These are phyloP conservation scores for Starmerella bombicola DNA, from an alignment of 805 yeast species.

Conservation along the genomic window DNA sequence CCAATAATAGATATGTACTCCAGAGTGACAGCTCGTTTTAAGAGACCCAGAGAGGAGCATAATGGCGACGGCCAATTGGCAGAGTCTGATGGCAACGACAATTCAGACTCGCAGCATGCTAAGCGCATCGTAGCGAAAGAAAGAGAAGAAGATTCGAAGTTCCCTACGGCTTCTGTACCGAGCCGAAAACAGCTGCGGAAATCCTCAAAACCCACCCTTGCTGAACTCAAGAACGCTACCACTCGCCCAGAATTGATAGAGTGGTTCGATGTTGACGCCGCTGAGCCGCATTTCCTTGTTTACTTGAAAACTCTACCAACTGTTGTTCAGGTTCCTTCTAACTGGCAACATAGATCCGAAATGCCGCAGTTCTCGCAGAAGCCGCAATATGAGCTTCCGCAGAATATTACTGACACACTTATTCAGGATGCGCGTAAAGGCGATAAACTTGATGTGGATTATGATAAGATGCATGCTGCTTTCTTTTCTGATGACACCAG, in stretches of 20 bases:
- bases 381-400: constrained; percentile 62
- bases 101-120: too few relatives aligned
- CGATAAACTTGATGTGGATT: constrained; percentile 74
- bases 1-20: constrained; percentile 17
- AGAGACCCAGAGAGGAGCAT: constrained; percentile 2
- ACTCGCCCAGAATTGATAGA: constrained; percentile 62
- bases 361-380: constrained; percentile 36
- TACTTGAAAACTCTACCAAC: constrained; percentile 54
- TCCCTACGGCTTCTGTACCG: neutral
- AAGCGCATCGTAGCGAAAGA: neutral
- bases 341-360: constrained; percentile 74
- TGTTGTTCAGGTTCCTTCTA: constrained; percentile 62
- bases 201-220: constrained; percentile 48
- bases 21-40: constrained; percentile 10
- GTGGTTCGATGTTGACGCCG: constrained; percentile 78
- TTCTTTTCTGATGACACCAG: constrained; percentile 64
- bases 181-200: constrained; percentile 24
- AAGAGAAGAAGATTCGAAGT: neutral
- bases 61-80: neutral
- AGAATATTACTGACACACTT: constrained; percentile 68
- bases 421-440: constrained; percentile 57
- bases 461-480: constrained; percentile 67
- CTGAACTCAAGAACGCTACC: constrained; percentile 50
- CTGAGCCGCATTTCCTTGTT: constrained; percentile 57
- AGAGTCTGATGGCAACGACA: neutral